Evolutionary conservation across 257 asterid genomes (phyloP), one percentile per base, ranked within the genome.

Genomic region (Solanum clarkiae): DNA sequence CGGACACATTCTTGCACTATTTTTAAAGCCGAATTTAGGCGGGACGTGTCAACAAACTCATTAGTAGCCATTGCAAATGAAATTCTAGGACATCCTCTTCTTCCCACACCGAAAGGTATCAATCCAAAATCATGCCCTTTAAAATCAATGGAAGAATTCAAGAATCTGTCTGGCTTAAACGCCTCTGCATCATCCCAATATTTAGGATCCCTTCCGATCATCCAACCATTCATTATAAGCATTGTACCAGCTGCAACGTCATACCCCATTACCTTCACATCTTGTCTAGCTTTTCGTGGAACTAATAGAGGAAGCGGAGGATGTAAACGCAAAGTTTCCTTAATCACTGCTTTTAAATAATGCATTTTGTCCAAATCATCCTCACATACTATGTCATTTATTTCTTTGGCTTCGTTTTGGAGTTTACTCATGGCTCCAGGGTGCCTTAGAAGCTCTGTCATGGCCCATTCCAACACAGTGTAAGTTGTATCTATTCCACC

Each of bases 91-190:
- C 95, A 92, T 1, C 88, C 91, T 69, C 95, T 91, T 65, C 94
- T 80, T 1, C 96, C 97, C 0, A 93, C 88, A 4, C 97, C 96
- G 63, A 92, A 94, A 3, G 94, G 96, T 11, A 86, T 87, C 24
- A 89, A 82, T 85, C 91, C 92, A 57, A 92, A 92, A 69, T 92
- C 84, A 0, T 80, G 77, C 24, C 96, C 94, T 51, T 18, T 87
- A 80, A 75, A 90, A 74, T 92, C 94, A 5, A 84, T 69, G 2
- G 69, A 66, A 6, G 77, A 9, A 26, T 84, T 71, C 84, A 88
- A 56, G 44, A 94, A 93, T 20, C 95, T 90, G 65, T 92, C 95
- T 0, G 94, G 97, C 9, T 11, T 53, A 85, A 93, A 93, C 4
- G 92, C 88, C 22, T 89, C 90, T 0, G 94, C 90, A 0, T 92